These are phyloP conservation scores for Physaria fendleri DNA, from an alignment of 345 rosid species.

Conservation along the genomic window DNA sequence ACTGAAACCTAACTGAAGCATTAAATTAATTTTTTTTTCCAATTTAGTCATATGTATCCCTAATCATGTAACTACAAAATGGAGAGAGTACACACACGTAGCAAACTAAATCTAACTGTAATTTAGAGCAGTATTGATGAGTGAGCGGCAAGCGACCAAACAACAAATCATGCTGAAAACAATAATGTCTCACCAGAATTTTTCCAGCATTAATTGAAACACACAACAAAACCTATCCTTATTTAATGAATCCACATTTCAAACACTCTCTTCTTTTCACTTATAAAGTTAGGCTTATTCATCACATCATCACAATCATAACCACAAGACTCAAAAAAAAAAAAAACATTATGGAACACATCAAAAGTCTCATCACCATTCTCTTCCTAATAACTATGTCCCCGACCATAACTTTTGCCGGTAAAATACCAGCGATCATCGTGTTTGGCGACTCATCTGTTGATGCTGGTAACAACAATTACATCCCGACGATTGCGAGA, in stretches of 20 bases:
- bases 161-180: constrained; percentile 19
- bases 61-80: not conserved
- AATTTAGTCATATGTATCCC: not conserved
- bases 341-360: constrained; percentile 2
- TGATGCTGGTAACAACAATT: constrained; percentile 56
- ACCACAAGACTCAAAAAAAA: not conserved
- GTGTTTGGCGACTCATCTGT: constrained; percentile 61
- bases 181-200: constrained; percentile 30
- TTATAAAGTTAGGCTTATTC: constrained; percentile 1
- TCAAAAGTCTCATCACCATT: constrained; percentile 15
- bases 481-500: constrained; percentile 45
- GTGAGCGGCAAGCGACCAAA: constrained; percentile 29
- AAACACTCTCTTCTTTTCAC: constrained; percentile 14
- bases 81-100: not conserved
- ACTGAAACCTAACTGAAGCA: not conserved
- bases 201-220: constrained; percentile 31
- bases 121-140: constrained; percentile 25
- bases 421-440: constrained; percentile 43
- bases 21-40: not conserved
- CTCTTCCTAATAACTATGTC: constrained; percentile 8
- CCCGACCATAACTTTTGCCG: not conserved
- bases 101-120: constrained; percentile 14
- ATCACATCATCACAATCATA: constrained; percentile 9
- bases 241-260: constrained; percentile 30
- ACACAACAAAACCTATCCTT: constrained; percentile 32